phyloP scores from a whole-genome alignment of 2,329 filamentous ascomycete species.

The Alternaria triticimaculans region DNA sequence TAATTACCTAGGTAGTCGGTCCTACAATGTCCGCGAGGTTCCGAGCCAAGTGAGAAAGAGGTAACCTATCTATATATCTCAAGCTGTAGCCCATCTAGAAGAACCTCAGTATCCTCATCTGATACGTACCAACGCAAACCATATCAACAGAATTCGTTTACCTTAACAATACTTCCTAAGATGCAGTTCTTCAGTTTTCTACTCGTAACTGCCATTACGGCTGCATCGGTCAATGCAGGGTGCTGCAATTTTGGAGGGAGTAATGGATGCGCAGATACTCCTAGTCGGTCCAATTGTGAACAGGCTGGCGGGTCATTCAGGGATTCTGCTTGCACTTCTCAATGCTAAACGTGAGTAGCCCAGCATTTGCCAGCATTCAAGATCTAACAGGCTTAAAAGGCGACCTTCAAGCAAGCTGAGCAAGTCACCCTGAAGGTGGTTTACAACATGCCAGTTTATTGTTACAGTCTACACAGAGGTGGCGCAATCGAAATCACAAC shows the following conservation, averaged over 20 bases:
- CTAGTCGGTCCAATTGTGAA: not conserved
- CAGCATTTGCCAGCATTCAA: not conserved
- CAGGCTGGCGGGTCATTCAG: not conserved
- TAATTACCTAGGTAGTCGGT: not conserved
- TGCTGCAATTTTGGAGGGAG: not conserved
- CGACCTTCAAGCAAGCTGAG: not conserved
- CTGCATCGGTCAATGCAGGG: not conserved
- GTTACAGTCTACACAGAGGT: not conserved
- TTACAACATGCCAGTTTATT: not conserved
- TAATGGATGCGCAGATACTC: not conserved
- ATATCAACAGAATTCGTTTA: not conserved
- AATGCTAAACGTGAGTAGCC: conserved; percentile 1
- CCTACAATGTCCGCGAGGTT: conserved; percentile 2
- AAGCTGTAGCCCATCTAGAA: not conserved
- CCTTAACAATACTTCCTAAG: not conserved
- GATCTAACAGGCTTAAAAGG: conserved; percentile 1
- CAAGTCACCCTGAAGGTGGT: not conserved
- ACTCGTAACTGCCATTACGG: not conserved
- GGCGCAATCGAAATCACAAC: not conserved
- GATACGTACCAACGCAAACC: not conserved
- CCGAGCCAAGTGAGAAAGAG: not conserved
- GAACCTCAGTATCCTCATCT: not conserved
- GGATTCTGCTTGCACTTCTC: not conserved
- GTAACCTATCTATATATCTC: not conserved
- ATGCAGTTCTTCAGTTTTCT: not conserved